phyloP scores from a whole-genome alignment of 2,329 filamentous ascomycete genomes.

The Teratosphaeria zuluensis region DNA sequence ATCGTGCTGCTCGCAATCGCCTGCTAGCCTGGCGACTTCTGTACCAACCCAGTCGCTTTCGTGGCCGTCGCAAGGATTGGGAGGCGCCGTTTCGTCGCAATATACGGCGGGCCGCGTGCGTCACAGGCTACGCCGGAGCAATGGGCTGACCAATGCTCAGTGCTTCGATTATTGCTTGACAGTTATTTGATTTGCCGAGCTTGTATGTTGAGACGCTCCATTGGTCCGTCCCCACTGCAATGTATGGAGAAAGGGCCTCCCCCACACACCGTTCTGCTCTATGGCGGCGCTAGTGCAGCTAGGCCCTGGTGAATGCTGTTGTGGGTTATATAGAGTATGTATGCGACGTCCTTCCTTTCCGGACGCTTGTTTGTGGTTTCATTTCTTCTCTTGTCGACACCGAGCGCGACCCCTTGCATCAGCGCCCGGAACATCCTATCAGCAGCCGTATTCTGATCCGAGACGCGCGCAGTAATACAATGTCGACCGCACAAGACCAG shows the following conservation, averaged over 20 bases:
- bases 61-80: too few relatives aligned
- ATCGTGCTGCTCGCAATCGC: background rate
- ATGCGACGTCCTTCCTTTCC: background rate
- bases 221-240: conserved; percentile 4
- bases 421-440: background rate
- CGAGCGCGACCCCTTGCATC: background rate
- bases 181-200: conserved; percentile 2
- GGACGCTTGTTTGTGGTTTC: background rate
- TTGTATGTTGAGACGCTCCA: background rate
- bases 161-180: background rate
- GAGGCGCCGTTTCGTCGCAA: conserved; percentile 1
- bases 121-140: background rate
- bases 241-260: background rate
- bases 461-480: conserved; percentile 9
- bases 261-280: conserved; percentile 3
- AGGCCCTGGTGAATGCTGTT: background rate
- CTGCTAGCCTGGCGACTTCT: background rate
- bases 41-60: background rate
- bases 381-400: background rate
- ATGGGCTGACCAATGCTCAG: conserved; percentile 1
- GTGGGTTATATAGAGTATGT: background rate
- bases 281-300: conserved; percentile 1
- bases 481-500: conserved; percentile 34
- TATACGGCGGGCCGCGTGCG: background rate
- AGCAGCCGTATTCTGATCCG: background rate